Evolutionary conservation across 1,284 basidiomycete species (phyloP), one percentile per base, ranked within the genome.

Genomic region (Thelephora terrestris): DNA sequence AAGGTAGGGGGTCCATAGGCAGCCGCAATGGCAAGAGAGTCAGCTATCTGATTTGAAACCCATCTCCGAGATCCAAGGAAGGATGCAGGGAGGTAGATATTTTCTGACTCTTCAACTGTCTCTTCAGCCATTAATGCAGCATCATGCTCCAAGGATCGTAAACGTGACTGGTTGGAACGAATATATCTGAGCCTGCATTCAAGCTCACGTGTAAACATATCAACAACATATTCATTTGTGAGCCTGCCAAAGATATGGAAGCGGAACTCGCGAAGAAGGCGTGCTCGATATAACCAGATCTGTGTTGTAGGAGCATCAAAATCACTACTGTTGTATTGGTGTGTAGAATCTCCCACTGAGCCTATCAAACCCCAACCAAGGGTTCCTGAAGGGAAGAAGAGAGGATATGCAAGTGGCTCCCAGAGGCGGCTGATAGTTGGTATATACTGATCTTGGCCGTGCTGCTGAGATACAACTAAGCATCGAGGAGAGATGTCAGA

Each of bases 341-440:
- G 5, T 3, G 12, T 32, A 16, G 23, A 40, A 16, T 9, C 7
- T 12, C 37, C 37, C 4, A 4, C 12, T 17, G 37, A 17, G 37
- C 17, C n/a, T 5, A 7, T 6, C 7, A 57, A 18, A 16, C 62
- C 61, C 65, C 65, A 70, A 1, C 67, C 66, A 2, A 64, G 47
- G 5, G 63, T 63, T 2, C 54, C 65, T 48, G 61, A 55, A 14
- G 66, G 67, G 47, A 67, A 68, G 2, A 69, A 45, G 0, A 69
- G 53, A 0, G 64, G 63, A 50, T 68, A 70, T 5, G 57, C 55
- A 0, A 70, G 53, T 2, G 68, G 64, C 48, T 70, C 66, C 55
- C 56, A 66, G 10, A 59, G 45, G 2, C 57, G 54, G 24, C 64
- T 66, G 24, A 60, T 40, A 10, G 56, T 60, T 5, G 59, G 50